Conservation (phyloP, 352 stramenopile species). For the Phytopythium oedochilum region DNA sequence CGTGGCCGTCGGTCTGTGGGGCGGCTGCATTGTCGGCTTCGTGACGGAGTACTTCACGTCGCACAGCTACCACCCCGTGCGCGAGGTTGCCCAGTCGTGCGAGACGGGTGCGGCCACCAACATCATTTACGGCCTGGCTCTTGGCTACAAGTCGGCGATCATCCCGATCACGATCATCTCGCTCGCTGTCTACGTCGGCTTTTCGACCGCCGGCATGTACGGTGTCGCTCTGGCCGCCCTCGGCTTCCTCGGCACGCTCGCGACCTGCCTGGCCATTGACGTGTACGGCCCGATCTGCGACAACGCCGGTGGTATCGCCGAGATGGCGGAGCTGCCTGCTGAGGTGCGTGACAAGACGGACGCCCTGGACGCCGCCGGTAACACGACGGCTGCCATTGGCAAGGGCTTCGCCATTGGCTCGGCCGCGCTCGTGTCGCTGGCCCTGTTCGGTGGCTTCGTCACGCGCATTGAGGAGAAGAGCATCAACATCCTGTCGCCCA, state of each 20-base stretch:
- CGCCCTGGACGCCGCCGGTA: slow-evolving; percentile 90
- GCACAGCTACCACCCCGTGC: slow-evolving; percentile 91
- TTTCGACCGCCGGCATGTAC: slow-evolving; percentile 97
- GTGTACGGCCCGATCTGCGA: slow-evolving; percentile 95
- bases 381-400: slow-evolving; percentile 90
- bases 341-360: slow-evolving; percentile 91
- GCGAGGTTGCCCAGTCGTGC: slow-evolving; percentile 90
- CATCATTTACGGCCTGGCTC: slow-evolving; percentile 93
- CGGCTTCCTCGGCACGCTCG: slow-evolving; percentile 98
- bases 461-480: slow-evolving; percentile 84
- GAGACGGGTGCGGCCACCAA: slow-evolving; percentile 95
- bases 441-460: slow-evolving; percentile 95
- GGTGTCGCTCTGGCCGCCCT: slow-evolving; percentile 93
- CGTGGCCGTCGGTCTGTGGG: slow-evolving; percentile 94
- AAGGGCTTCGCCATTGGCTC: slow-evolving; percentile 95
- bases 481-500: slow-evolving; percentile 93
- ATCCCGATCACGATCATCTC: slow-evolving; percentile 96
- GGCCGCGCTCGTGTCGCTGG: slow-evolving; percentile 93
- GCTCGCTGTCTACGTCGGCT: slow-evolving; percentile 97
- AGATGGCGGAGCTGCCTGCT: slow-evolving; percentile 91
- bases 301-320: slow-evolving; percentile 92
- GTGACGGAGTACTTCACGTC: slow-evolving; percentile 96
- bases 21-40: slow-evolving; percentile 92
- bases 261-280: slow-evolving; percentile 96
- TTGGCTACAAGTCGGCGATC: slow-evolving; percentile 94